Evolutionary conservation across 805 yeast species (phyloP), one percentile per base, ranked within the genome.

Genomic region (Saccharomycopsis olivae): DNA sequence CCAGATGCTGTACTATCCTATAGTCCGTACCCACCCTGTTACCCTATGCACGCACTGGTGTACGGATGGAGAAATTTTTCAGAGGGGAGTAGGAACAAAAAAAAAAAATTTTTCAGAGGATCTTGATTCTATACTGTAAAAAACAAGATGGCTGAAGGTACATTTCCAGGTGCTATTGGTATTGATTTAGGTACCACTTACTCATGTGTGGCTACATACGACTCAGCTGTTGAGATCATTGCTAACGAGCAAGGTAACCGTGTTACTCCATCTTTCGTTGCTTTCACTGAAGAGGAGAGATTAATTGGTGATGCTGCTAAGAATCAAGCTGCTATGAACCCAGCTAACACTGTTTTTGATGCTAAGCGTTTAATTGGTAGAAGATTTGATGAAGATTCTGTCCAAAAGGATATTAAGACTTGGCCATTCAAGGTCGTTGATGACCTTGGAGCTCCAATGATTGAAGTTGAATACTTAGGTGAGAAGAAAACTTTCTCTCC

Each of bases 161-260:
- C 87, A 73, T 87, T 83, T 81, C 92, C 88, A 78, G 96, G 96
- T 82, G 92, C 92, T 69, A 83, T 86, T 65, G 98, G 98, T 81
- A 89, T 89, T 79, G 38, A 88, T 75, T 74, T 84, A 69, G 94
- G 94, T 77, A 84, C 94, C 58, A 78, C 86, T 53, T 68, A 70
- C 66, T 78, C 85, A 47, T 78, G 85, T 77, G 85, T 78, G 57
- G 85, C 84, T 64, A 77, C 78, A 60, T 78, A 73, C 71, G 79
- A 76, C 64, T 70, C 76, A 53, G 78, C 78, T 62, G 86, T 78
- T 59, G 85, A 78, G 62, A 78, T 78, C 60, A 75, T 78, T 66
- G 84, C 85, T 59, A 78, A 78, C 68, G 86, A 78, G 65, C 85
- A 78, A 69, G 86, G 86, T 77, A 78, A 78, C 82, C 73, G 86